These are phyloP conservation scores for Dalbergia cochinchinensis DNA, from an alignment of 306 rosid genomes.

Conservation along the genomic window DNA sequence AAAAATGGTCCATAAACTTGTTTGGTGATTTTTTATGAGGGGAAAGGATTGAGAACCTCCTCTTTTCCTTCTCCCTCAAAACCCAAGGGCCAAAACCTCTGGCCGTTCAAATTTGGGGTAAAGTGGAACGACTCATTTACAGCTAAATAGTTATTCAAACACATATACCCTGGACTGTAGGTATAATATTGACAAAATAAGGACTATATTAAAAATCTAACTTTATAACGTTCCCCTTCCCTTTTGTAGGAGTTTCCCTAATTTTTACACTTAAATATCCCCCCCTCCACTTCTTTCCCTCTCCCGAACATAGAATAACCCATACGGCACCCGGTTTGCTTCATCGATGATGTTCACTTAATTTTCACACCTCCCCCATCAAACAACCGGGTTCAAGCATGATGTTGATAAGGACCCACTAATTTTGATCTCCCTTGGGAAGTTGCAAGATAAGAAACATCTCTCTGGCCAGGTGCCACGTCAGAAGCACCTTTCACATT, in stretches of 20 bases:
- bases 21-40: too few species aligned
- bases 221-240: conserved; percentile 5
- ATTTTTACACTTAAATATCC: background rate
- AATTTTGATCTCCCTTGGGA: conserved; percentile 9
- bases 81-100: too few species aligned
- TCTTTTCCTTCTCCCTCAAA: background rate
- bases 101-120: background rate
- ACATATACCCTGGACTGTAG: background rate
- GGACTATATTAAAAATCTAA: background rate
- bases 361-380: conserved; percentile 5
- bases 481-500: conserved; percentile 37
- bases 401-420: conserved; percentile 9
- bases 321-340: background rate
- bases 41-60: background rate
- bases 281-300: background rate
- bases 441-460: conserved; percentile 27
- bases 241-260: background rate
- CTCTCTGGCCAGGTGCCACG: conserved; percentile 23
- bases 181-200: background rate
- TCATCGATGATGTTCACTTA: background rate
- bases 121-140: background rate
- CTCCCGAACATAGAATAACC: conserved; percentile 6
- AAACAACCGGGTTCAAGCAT: conserved; percentile 21
- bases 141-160: conserved; percentile 2
- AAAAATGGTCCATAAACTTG: background rate